Evolutionary conservation across 2,329 filamentous ascomycete genomes (phyloP), one percentile per base, ranked within the genome.

Genomic region (Didymellaceae sp.): DNA sequence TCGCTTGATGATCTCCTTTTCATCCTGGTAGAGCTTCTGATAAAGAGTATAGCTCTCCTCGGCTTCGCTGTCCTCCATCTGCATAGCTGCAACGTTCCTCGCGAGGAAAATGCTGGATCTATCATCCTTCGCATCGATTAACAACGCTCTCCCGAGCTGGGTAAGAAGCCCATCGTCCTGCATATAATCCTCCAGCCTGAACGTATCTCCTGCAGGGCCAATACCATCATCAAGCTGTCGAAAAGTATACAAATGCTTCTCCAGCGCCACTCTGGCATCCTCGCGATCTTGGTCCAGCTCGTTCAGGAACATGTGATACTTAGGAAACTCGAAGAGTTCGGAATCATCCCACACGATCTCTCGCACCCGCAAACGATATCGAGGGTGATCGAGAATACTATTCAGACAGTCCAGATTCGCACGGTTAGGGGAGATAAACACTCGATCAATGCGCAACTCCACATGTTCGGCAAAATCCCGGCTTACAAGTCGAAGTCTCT

Each of bases 301-400:
- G 21, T 25, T 31, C 18, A 18, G 33, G 22, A 61, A 66, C 4
- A 30, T 25, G 2, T 58, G 44, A 20, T 62, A 14, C 0, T 57
- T 53, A 1, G 57, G 39, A 40, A 58, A 63, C n/a, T 58, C 52
- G 6, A 55, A 47, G 18, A 69, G 57, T n/a, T 62, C 58, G n/a
- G 62, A 60, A 41, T 75, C 72, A 18, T 77, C 71, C 70, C 70
- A 77, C 25, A 80, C 64, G 5, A 78, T 67, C 45, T 79, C 75
- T 3, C 38, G 53, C 6, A 79, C 60, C 1, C 52, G 30, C 1
- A 56, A 35, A 4, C 69, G 66, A 39, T 73, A 72, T 1, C 32
- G 47, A 4, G 71, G 65, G 52, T 78, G 70, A 8, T 70, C 55
- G 7, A 76, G 69, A 40, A 79, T 59, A 11, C 65, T 61, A 2